phyloP scores from a whole-genome alignment of 495 filamentous ascomycete species.

The Talaromyces wortmannii region DNA sequence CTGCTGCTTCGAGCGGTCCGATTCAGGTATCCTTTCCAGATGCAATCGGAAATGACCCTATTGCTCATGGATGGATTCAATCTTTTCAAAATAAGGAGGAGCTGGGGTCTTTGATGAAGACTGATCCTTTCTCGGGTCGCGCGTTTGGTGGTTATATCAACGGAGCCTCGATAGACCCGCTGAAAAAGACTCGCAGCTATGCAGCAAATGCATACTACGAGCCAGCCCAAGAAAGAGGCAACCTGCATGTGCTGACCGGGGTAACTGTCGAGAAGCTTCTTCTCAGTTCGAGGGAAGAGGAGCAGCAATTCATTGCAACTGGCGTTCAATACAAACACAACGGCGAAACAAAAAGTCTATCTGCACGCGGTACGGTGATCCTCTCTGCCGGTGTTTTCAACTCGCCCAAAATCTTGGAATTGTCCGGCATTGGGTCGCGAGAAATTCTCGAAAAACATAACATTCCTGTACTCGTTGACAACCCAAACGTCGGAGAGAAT shows the following conservation, averaged over 20 bases:
- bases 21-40: slow-evolving; percentile 16
- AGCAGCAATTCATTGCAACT: slow-evolving; percentile 14
- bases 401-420: slow-evolving; percentile 48
- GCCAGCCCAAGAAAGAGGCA: slow-evolving; percentile 14
- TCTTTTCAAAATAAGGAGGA: slow-evolving; percentile 8
- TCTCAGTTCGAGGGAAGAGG: slow-evolving; percentile 12
- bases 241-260: slow-evolving; percentile 25
- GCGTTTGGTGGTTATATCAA: slow-evolving; percentile 34
- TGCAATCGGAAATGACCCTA: slow-evolving; percentile 6
- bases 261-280: slow-evolving; percentile 18
- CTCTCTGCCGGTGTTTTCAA: slow-evolving; percentile 44
- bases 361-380: slow-evolving; percentile 46
- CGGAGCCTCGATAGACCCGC: slow-evolving; percentile 22
- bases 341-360: slow-evolving; percentile 25
- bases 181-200: slow-evolving; percentile 43
- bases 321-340: slow-evolving; percentile 23
- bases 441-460: slow-evolving; percentile 19
- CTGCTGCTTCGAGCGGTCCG: slow-evolving; percentile 9
- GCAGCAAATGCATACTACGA: slow-evolving; percentile 41
- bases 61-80: slow-evolving; percentile 14
- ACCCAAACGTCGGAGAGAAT: slow-evolving; percentile 36
- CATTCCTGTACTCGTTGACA: slow-evolving; percentile 27
- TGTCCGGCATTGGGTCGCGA: slow-evolving; percentile 47
- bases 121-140: slow-evolving; percentile 29
- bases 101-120: slow-evolving; percentile 20